Conservation (phyloP, 2,329 filamentous ascomycete genomes). For the Gnomoniopsis smithogilvyi region DNA sequence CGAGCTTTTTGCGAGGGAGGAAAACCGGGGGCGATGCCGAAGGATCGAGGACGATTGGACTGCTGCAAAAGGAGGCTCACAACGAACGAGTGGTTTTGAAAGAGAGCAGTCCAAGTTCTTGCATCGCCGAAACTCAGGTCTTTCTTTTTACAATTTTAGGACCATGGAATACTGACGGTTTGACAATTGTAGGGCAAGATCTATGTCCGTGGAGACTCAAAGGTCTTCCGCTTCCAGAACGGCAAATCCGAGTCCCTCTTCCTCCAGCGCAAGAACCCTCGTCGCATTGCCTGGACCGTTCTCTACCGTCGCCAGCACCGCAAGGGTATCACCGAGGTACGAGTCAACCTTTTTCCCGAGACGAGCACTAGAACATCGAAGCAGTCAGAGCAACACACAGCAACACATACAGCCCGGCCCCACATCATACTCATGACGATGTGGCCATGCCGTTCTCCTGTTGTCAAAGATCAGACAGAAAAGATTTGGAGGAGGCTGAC, state of each 20-base stretch:
- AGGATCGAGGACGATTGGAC: background rate
- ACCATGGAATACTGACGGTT: slow-evolving; percentile 25
- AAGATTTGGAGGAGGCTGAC: slow-evolving; percentile 32
- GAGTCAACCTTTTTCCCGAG: slow-evolving; percentile 31
- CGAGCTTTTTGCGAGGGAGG: slow-evolving; percentile 28
- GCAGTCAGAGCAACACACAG: background rate
- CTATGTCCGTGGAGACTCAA: slow-evolving; percentile 99
- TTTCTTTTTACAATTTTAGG: background rate
- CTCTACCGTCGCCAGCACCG: slow-evolving; percentile 98
- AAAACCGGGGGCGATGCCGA: background rate
- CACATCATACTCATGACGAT: background rate
- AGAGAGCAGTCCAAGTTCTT: background rate
- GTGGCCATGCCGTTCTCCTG: background rate
- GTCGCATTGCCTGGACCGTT: slow-evolving; percentile 97
- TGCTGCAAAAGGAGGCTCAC: slow-evolving; percentile 9
- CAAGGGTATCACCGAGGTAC: slow-evolving; percentile 99
- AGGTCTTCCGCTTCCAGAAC: slow-evolving; percentile 99
- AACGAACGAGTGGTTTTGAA: background rate
- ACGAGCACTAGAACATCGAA: slow-evolving; percentile 3
- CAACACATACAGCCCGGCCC: background rate
- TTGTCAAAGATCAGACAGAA: background rate
- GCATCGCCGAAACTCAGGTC: background rate
- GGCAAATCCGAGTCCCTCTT: slow-evolving; percentile 99
- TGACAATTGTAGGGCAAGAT: slow-evolving; percentile 79
- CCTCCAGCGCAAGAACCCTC: slow-evolving; percentile 99